These are phyloP conservation scores for Eucalyptus paniculata DNA, from an alignment of 345 rosid species.

Conservation along the genomic window DNA sequence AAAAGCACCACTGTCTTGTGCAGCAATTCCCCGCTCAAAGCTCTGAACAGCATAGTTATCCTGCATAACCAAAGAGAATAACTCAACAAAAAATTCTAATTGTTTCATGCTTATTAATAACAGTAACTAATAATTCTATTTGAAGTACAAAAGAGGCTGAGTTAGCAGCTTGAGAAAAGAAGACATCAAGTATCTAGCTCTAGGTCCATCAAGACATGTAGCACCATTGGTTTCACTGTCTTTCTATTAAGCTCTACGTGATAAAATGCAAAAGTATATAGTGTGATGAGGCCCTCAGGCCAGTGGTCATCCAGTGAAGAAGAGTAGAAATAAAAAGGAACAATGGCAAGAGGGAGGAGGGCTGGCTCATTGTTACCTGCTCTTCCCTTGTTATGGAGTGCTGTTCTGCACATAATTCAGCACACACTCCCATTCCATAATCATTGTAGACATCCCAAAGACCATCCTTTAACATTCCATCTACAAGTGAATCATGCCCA, in stretches of 20 bases:
- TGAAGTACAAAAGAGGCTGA: neutral
- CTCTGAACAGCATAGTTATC: conserved; percentile 84
- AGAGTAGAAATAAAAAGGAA: neutral
- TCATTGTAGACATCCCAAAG: conserved; percentile 94
- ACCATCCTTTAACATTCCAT: conserved; percentile 97
- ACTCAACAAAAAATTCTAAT: neutral
- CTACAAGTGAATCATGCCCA: conserved; percentile 88
- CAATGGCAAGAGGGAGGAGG: neutral
- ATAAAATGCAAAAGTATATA: neutral
- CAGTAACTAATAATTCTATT: neutral
- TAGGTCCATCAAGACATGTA: neutral
- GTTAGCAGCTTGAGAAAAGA: neutral
- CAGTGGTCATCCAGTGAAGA: neutral
- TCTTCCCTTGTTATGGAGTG: conserved; percentile 69
- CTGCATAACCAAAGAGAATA: conserved; percentile 14
- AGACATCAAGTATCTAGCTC: neutral
- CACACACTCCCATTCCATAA: conserved; percentile 93
- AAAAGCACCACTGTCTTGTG: conserved; percentile 76
- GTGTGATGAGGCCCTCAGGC: neutral
- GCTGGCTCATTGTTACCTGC: conserved; percentile 33
- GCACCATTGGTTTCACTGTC: neutral
- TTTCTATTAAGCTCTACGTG: neutral
- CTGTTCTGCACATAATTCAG: conserved; percentile 84
- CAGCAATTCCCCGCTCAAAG: conserved; percentile 97
- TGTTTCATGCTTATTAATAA: neutral